Base-by-base conservation (phyloP, 805 yeast species). In the Phaffomyces thermotolerans region DNA sequence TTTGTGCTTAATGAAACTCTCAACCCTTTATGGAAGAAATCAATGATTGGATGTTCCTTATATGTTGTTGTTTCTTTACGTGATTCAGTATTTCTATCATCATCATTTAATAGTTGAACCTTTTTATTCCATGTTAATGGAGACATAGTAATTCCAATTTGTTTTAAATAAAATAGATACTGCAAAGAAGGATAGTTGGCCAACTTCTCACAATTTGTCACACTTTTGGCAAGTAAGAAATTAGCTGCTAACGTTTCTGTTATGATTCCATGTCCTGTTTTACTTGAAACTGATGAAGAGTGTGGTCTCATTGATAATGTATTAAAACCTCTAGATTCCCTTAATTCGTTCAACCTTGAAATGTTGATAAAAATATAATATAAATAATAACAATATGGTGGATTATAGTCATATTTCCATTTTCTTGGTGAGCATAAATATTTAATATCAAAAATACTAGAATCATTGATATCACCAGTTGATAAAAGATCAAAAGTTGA, bases 311-410 rank as follows among this genome's bases (percentile, higher is more conserved):
- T 38, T 8, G 46, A 40, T 14, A 57, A 33, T 2, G 53, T 45
- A 7, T 52, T 48, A 4, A 56, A 46, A 0, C 41, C 30, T 35
- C 50, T 43, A 0, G 51, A 37, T 23, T 41, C 40, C 20, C 63
- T 49, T 37, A 49, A 52, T 10, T 44, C 38, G 36, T 58, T 58
- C 34, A 58, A 40, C 17, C 44, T 48, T n/a, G 55, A 12, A 8
- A 57, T 25, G 34, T 58, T 52, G 14, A 53, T 37, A 39, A 53
- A 64, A 10, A 66, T 49, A 43, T 67, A 65, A 43, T 63, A 68
- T 53, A 64, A 51, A 49, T 67, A 67, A 37, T 67, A 66, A 14
- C 68, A 57, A 29, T 66, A 57, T 1, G 71, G 68, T 8, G 73
- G 72, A 44, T 68, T 67, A 15, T 59, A 63, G 6, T 59, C 57